Evolutionary conservation across 192 early-diverging fungal genomes (phyloP), one percentile per base, ranked within the genome.

Genomic region (Linnemannia schmuckeri): DNA sequence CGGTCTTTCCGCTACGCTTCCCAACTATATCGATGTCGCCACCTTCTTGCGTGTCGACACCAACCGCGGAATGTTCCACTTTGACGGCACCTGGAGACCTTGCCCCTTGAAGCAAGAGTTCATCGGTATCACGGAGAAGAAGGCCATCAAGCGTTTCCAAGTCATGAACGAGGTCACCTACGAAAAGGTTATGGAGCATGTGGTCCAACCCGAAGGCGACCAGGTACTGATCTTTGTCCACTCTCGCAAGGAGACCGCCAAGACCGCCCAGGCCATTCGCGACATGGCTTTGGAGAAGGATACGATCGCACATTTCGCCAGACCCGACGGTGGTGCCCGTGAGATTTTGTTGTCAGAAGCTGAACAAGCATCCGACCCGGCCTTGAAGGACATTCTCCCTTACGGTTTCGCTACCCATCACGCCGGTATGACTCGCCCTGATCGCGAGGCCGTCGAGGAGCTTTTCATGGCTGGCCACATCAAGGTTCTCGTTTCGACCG

Each of bases 81-180:
- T 99, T 89, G 98, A 99, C 89, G 94, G 94, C 57, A 91, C 93
- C 37, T 99, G 90, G 91, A 94, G 98, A 70, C 98, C 98, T 30
- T 98, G 97, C 82, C 98, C 98, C 13, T 91, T 99, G 75, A 95
- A 97, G 91, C 97, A 97, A 87, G 95, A 97, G 83, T 98, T 98
- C 88, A 96, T 99, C 78, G 98, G 98, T 40, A 94, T 99, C 70
- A 99, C 97, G 0, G 98, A 99, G 82, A 98, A 98, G 90, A 99
- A 99, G 82, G 96, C 96, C 12, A 94, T 99, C 72, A 96, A 96
- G 87, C 93, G 97, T 35, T 94, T 97, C 87, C 94, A 97, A 90
- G 93, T 97, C 47, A 98, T 99, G 97, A 99, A 99, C 89, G 96
- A 98, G 81, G 97, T 99, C 72, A 93, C 93, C 24, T 99, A 98